phyloP scores from a whole-genome alignment of 164 flowering plant genomes.

The Warburgia ugandensis region DNA sequence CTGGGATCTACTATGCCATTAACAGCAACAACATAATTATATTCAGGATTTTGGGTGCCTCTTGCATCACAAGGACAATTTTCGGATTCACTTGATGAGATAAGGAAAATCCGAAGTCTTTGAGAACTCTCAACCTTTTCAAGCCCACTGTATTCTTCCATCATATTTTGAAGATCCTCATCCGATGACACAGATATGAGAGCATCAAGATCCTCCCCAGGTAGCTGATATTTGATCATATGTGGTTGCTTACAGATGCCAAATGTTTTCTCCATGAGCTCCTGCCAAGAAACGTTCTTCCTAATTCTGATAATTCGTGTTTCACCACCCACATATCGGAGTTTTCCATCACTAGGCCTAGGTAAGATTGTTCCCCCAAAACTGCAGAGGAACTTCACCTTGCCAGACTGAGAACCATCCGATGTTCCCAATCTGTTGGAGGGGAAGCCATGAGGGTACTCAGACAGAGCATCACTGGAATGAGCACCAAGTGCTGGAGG shows the following conservation, averaged over 20 bases:
- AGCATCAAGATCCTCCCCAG: conserved; percentile 91
- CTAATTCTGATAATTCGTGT: conserved; percentile 67
- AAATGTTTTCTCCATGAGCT: conserved; percentile 49
- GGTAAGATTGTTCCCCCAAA: conserved; percentile 84
- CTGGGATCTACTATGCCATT: conserved; percentile 52
- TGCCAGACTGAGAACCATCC: conserved; percentile 33
- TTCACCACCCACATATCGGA: conserved; percentile 88
- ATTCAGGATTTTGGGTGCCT: conserved; percentile 35
- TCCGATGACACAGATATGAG: conserved; percentile 77
- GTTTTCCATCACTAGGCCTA: conserved; percentile 73
- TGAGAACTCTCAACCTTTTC: conserved; percentile 45
- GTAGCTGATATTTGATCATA: conserved; percentile 78
- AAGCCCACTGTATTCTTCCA: conserved; percentile 66
- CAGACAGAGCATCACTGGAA: conserved; percentile 15
- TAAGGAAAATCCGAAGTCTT: conserved; percentile 58
- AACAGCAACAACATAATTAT: conserved; percentile 72
- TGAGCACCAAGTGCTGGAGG: conserved; percentile 13
- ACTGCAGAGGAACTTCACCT: conserved; percentile 80
- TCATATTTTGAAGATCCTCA: conserved; percentile 81
- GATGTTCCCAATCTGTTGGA: conserved; percentile 21
- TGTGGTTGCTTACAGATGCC: conserved; percentile 52
- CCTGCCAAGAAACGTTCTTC: conserved; percentile 35
- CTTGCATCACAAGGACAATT: conserved; percentile 33
- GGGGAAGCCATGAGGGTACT: conserved; percentile 25
- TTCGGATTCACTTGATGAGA: conserved; percentile 46